phyloP scores from a whole-genome alignment of 768 basidiomycete species.

The Tremella yokohamensis region DNA sequence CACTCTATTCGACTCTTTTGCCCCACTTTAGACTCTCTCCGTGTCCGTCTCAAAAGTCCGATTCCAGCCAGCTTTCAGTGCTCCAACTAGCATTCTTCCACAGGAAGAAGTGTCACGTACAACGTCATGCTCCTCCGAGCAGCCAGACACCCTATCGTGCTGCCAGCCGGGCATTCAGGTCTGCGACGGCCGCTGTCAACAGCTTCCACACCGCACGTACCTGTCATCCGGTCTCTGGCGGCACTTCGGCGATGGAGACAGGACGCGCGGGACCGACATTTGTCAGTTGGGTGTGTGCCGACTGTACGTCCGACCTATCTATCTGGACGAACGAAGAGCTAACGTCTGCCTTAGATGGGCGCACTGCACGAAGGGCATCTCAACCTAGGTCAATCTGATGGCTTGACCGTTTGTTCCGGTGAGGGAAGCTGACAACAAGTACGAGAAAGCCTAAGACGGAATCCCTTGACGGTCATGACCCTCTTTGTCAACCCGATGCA shows the following conservation, averaged over 20 bases:
- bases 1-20: too few relatives aligned
- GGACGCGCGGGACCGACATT: conserved; percentile 58
- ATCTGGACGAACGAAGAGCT: background rate
- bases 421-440: conserved; percentile 57
- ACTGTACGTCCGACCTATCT: conserved; percentile 54
- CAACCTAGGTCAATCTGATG: conserved; percentile 63
- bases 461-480: conserved; percentile 83
- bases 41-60: too few relatives aligned
- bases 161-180: too few relatives aligned
- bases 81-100: too few relatives aligned
- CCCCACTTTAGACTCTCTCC: too few relatives aligned
- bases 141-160: too few relatives aligned
- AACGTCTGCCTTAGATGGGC: conserved; percentile 63
- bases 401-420: background rate
- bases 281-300: conserved; percentile 86
- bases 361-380: conserved; percentile 92
- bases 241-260: conserved; percentile 62
- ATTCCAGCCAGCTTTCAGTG: too few relatives aligned
- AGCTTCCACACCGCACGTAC: conserved; percentile 22
- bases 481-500: conserved; percentile 98
- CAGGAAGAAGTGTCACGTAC: too few relatives aligned
- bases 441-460: conserved; percentile 66
- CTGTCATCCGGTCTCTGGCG: conserved; percentile 44
- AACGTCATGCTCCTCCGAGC: too few relatives aligned
- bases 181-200: too few relatives aligned